Evolutionary conservation across 306 rosid species (phyloP), one percentile per base, ranked within the genome.

Genomic region (Fragaria iinumae): DNA sequence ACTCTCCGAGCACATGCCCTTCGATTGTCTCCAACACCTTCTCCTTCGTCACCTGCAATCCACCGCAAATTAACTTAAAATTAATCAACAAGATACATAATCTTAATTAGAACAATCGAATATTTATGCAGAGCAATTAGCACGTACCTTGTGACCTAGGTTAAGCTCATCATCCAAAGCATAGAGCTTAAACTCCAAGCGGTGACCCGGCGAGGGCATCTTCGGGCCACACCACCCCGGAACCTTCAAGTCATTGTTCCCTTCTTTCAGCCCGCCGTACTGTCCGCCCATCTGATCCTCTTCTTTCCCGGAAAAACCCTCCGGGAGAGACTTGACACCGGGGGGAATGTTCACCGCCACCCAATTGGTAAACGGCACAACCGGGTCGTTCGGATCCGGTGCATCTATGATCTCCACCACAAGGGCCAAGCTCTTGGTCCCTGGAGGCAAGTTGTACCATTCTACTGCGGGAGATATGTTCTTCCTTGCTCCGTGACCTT

Each of bases 331-430:
- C 71, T 94, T 91, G 1, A 86, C n/a, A 0, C 80, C 25, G 0
- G 94, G 75, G 3, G 97, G 90, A 0, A 91, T 89, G 48, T 93
- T 91, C 2, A 77, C 87, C 29, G 88, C 90, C 2, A 91, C 96
- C 98, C 98, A 94, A 3, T 78, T 83, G 0, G 91, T 89, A 94
- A 91, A 90, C 4, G 98, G 96, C 71, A 90, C 90, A 4, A 89
- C 55, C 0, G 96, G 96, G 0, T 83, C 84, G 0, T 49, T 59
- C 0, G 97, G 93, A 55, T 93, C 93, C 0, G 97, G 88, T 0
- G 94, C 91, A 69, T 94, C 98, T 0, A 90, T 80, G n/a, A 91
- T 94, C 83, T 91, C 90, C 11, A 94, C 98, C 65, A 88, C 89
- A 0, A 94, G 77, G 0, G 96, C 96, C 2, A 94, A 65, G 21